These are phyloP conservation scores for Aspergillus panamensis DNA, from an alignment of 495 filamentous ascomycete species.

Conservation along the genomic window DNA sequence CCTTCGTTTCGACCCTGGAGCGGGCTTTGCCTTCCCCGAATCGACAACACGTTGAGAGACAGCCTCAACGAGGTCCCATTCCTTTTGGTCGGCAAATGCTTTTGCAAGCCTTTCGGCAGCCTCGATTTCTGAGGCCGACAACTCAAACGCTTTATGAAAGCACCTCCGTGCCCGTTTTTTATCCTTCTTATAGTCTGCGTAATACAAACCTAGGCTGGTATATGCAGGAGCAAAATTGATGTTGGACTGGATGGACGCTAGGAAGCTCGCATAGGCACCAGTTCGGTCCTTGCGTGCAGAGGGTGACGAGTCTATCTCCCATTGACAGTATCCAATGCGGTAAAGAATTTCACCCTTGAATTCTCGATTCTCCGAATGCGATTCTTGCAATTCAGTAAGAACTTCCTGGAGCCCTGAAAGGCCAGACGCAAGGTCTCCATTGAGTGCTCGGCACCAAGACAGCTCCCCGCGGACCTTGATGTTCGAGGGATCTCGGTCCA, in stretches of 20 bases:
- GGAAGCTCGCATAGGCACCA: slow-evolving; percentile 77
- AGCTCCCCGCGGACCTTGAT: slow-evolving; percentile 74
- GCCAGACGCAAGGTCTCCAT: slow-evolving; percentile 64
- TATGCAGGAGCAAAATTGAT: slow-evolving; percentile 90
- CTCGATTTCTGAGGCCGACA: slow-evolving; percentile 81
- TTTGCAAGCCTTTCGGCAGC: slow-evolving; percentile 84
- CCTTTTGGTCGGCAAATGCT: slow-evolving; percentile 79
- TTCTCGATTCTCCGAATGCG: slow-evolving; percentile 58
- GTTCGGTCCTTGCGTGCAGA: slow-evolving; percentile 69
- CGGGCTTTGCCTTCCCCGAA: slow-evolving; percentile 81
- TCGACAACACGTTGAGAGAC: slow-evolving; percentile 88
- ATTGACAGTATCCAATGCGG: slow-evolving; percentile 82
- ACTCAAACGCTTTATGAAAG: slow-evolving; percentile 95
- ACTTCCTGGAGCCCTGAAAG: slow-evolving; percentile 65
- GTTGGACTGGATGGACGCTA: slow-evolving; percentile 79
- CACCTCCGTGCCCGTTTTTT: slow-evolving; percentile 79
- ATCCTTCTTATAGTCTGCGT: slow-evolving; percentile 85
- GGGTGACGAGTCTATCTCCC: slow-evolving; percentile 71
- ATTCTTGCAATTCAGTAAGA: slow-evolving; percentile 53
- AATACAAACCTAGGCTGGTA: slow-evolving; percentile 92
- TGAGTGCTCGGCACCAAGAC: slow-evolving; percentile 86
- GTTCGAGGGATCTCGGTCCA: slow-evolving; percentile 66
- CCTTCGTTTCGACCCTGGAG: slow-evolving; percentile 86
- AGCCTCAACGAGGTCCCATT: slow-evolving; percentile 95
- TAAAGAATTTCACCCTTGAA: slow-evolving; percentile 81